Conservation (phyloP, 2,329 filamentous ascomycete genomes). For the Dothistroma septosporum region DNA sequence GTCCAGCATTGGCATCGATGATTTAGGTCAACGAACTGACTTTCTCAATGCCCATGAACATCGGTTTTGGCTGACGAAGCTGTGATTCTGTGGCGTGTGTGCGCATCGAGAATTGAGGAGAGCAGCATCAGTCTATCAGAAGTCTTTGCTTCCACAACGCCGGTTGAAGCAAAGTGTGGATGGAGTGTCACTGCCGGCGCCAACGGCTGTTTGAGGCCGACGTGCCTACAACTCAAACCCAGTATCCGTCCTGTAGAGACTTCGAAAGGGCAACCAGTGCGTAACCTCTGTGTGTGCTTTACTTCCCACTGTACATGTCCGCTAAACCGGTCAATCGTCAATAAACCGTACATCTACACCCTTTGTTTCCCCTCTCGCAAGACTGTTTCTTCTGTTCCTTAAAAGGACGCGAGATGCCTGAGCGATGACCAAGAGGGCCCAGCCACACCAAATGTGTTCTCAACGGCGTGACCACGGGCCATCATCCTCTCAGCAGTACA, state of each 20-base stretch:
- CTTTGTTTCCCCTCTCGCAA: background rate
- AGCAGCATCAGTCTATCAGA: background rate
- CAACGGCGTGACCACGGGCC: background rate
- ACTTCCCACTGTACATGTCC: background rate
- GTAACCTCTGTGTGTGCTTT: background rate
- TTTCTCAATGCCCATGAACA: background rate
- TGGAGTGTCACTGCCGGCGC: no score
- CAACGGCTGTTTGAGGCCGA: no score
- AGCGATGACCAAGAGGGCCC: background rate
- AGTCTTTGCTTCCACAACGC: background rate
- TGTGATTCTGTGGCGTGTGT: background rate
- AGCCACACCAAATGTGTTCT: background rate
- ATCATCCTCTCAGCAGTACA: background rate
- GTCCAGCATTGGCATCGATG: background rate
- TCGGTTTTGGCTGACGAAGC: background rate
- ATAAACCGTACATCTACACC: background rate
- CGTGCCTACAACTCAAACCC: no score
- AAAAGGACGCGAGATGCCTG: background rate
- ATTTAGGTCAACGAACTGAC: background rate
- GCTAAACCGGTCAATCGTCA: background rate
- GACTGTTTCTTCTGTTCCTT: background rate
- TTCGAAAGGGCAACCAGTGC: background rate
- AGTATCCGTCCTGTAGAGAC: no score
- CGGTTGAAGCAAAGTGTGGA: no score
- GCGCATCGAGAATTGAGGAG: no score